Base-by-base conservation (phyloP, 768 basidiomycete genomes). In the Boletus sp. region DNA sequence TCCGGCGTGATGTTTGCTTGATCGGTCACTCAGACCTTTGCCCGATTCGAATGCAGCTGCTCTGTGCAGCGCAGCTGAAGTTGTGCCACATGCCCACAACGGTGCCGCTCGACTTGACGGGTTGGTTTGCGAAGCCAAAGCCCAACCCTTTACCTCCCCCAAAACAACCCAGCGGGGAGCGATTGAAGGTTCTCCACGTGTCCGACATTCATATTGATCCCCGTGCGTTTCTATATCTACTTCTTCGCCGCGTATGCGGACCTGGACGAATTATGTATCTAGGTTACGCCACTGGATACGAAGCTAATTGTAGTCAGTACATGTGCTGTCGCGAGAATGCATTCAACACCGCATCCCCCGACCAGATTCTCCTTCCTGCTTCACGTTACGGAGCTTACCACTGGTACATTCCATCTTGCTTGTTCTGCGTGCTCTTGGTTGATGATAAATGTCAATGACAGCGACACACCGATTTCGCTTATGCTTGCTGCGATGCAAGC, bases 241-340 rank as follows among this genome's bases (percentile, higher is more conserved):
- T n/a, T 14, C 33, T 8, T 32, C 15, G 27, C n/a, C 29, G 10
- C 1, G 30, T 11, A 21, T 21, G 27, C 14, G 7, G 0, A 43
- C 30, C 29, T 2, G n/a, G 13, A n/a, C n/a, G n/a, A n/a, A 35
- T 49, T 34, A 1, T 32, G 45, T 38, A 5, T 53, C 19, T 50
- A 86, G 84, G 87, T 27, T 88, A 83, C 50, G 75, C 83, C 8
- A 88, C 78, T n/a, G 83, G 84, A 19, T 70, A 84, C 10, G 87
- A 88, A 68, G 85, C 81, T 1, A 85, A 87, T 61, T 89, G 88
- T 66, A 81, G 81, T 17, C 72, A 77, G 27, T 80, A 79, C 29
- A 66, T 80, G 27, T 90, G 88, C 65, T 90, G 88, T 63, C 77
- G 88, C 23, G 62, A 69, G 30, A 79, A 81, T 52, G 71, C 71